phyloP scores from a whole-genome alignment of 345 rosid genomes.

The Bretschneidera sinensis region DNA sequence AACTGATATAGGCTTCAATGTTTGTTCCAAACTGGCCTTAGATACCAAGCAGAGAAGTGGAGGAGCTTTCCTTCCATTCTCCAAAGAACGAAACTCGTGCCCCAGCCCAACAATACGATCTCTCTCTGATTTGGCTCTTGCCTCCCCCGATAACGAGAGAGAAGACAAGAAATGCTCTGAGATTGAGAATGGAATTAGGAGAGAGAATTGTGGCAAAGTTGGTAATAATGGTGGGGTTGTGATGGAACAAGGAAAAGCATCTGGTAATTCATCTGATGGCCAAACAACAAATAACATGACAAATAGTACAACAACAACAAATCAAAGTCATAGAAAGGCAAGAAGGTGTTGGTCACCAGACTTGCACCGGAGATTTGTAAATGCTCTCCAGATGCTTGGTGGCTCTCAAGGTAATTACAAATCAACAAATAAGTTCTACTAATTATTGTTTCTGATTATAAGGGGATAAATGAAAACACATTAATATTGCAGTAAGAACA shows the following conservation, averaged over 20 bases:
- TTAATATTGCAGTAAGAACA: too few relatives aligned
- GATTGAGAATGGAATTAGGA: conserved; percentile 30
- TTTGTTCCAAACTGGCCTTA: conserved; percentile 54
- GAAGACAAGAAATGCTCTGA: conserved; percentile 53
- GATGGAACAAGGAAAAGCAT: conserved; percentile 34
- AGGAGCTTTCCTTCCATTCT: conserved; percentile 92
- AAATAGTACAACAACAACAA: conserved; percentile 14
- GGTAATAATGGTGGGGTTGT: conserved; percentile 18
- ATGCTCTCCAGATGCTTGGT: conserved; percentile 97
- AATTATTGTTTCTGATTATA: too few relatives aligned
- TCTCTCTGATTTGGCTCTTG: conserved; percentile 66
- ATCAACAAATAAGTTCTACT: too few relatives aligned
- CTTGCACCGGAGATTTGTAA: conserved; percentile 89
- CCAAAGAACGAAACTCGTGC: conserved; percentile 55
- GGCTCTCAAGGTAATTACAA: conserved; percentile 89
- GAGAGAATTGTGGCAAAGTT: conserved; percentile 28
- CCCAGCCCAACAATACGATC: conserved; percentile 29
- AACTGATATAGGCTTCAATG: conserved; percentile 41
- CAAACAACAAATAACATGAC: conserved; percentile 18
- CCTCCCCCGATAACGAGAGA: conserved; percentile 35
- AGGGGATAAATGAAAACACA: too few relatives aligned
- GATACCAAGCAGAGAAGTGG: conserved; percentile 70
- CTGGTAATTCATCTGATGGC: conserved; percentile 29
- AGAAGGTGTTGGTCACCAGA: conserved; percentile 99
- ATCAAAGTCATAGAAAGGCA: conserved; percentile 78